Conservation (phyloP, 169 alveolate species). For the Cryptosporidium felis region DNA sequence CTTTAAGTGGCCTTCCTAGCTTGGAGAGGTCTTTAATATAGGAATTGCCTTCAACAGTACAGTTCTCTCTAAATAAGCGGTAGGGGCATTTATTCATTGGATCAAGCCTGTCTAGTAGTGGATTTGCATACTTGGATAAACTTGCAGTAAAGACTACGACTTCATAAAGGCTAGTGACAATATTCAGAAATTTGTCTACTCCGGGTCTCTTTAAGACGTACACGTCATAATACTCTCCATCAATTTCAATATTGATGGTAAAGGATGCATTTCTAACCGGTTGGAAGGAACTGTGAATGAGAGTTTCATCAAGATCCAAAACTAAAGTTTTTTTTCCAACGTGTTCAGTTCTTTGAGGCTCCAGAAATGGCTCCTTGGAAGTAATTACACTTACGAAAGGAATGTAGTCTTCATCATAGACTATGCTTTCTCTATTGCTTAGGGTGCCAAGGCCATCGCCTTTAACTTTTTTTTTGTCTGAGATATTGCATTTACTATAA, state of each 20-base stretch:
- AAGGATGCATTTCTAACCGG: conserved; percentile 74
- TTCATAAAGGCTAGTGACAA: conserved; percentile 79
- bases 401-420: conserved; percentile 19
- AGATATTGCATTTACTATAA: neutral
- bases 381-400: neutral
- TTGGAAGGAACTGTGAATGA: conserved; percentile 77
- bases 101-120: conserved; percentile 81
- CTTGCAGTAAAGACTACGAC: conserved; percentile 86
- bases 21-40: conserved; percentile 86
- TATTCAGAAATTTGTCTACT: conserved; percentile 79
- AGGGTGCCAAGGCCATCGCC: neutral
- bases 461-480: neutral
- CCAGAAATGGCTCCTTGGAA: conserved; percentile 38
- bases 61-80: conserved; percentile 83
- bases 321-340: conserved; percentile 78
- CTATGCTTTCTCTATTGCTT: conserved; percentile 7
- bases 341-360: conserved; percentile 53
- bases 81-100: conserved; percentile 77
- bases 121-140: conserved; percentile 85
- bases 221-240: conserved; percentile 76
- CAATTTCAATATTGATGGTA: conserved; percentile 79
- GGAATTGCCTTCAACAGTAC: conserved; percentile 76
- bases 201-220: conserved; percentile 85
- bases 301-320: conserved; percentile 81
- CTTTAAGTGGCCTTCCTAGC: conserved; percentile 86